Evolutionary conservation across 129 eudicot genomes (phyloP), one percentile per base, ranked within the genome.

Genomic region (Artemisia tridentata): DNA sequence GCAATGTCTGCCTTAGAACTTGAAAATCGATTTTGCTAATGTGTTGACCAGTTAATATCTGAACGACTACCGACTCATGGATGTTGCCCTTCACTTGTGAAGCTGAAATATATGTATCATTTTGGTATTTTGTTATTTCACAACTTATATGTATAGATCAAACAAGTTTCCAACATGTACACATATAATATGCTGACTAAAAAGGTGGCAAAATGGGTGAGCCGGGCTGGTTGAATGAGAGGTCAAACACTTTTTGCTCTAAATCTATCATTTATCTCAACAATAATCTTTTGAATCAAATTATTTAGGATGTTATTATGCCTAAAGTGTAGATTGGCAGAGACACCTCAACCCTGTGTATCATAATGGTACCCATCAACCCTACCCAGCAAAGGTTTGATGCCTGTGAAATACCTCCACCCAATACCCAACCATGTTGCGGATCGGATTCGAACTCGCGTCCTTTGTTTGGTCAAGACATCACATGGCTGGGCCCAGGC

Each of bases 21-120:
- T 34, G 38, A 12, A 59, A 59, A 27, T 59, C 43, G 65, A 59
- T 25, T 59, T 59, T 13, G 65, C 65, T 59, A 59, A 59, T 59
- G 45, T 23, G 65, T 59, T 59, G 41, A 59, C 65, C 65, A 16
- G 65, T 59, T 25, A 59, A 59, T 23, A 59, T 59, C 45, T 59
- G 65, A 23, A 59, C 9, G 6, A 59, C 17, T 13, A 59, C 14
- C 14, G 13, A 59, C 45, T 59, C 65, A 59, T 59, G 65, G 2
- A 59, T 17, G 65, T 59, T 59, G 18, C 65, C 65, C 65, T 25
- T 59, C 45, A 59, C 65, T 59, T 59, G 65, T 17, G 15, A 59
- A 59, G 65, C 65, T 59, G 65, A 59, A 25, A 59, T 20, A 3
- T 58, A 20, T 59, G 43, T 59, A 0, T 59, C 7, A 25, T 12